Base-by-base conservation (phyloP, 1,284 basidiomycete genomes). In the Meira nashicola region DNA sequence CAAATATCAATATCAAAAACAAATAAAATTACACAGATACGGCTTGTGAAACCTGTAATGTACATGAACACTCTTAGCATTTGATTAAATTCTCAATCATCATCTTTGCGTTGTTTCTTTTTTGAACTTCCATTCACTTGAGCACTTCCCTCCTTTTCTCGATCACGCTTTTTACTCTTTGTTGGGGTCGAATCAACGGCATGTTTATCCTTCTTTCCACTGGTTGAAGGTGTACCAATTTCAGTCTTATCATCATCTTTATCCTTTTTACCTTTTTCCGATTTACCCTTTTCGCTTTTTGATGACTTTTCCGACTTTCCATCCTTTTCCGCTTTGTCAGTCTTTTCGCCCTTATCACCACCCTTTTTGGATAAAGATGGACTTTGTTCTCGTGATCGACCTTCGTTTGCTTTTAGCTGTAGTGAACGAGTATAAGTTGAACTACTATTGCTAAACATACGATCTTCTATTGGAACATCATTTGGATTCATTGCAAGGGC, bases 351-450 rank as follows among this genome's bases (percentile, higher is more conserved):
- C 46, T 48, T 48, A 5, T 48, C 46, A 4, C 23, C 23, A 9
- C 25, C 46, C 21, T 48, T 48, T 15, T 23, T n/a, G 5, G 12
- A 21, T 5, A 23, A n/a, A 8, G 25, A n/a, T 48, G 46, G 46
- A 23, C 46, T 48, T 25, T 53, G 28, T 38, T 41, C 57, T 38
- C 11, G 28, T 21, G 9, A 58, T 56, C 9, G 60, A 17, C 50
- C 63, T 52, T 74, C 74, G 19, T 65, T 71, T 5, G 66, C 61
- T 46, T 73, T 77, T 14, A 74, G 56, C 53, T 74, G 70, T 2
- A 77, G 53, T 50, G 68, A 71, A 47, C 71, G 68, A 17, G 62
- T 60, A 46, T 76, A 74, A 1, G 75, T 77, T 6, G 74, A 65
- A 12, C 63, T 66, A 23, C 66, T 70, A 11, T 67, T 47, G 40